Evolutionary conservation across 345 rosid genomes (phyloP), one percentile per base, ranked within the genome.

Genomic region (Citrus hindsii): DNA sequence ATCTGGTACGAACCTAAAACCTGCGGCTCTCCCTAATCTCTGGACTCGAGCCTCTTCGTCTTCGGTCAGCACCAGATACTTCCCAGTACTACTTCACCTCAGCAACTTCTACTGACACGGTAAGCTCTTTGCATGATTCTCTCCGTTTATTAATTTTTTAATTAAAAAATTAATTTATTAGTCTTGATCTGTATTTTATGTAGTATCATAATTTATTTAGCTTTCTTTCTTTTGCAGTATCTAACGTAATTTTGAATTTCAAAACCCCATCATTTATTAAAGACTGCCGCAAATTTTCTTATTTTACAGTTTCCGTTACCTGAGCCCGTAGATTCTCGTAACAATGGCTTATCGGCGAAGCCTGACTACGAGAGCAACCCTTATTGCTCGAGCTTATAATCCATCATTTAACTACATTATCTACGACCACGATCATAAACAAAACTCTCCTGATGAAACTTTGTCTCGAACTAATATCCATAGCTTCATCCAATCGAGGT

Each of bases 281-380:
- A 46, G 14, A 46, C 51, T 18, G 21, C 58, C 0, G 19, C 13
- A 8, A 4, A 60, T 56, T 40, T 61, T 9, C 6, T 27, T 63
- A 18, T 46, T 30, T 32, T 30, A 40, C 37, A n/a, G 0, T n/a
- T 19, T 33, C 19, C 59, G 48, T n/a, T 56, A 56, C 33, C 62
- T 14, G 63, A 46, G 22, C 19, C 28, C n/a, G 24, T 33, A 28
- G 38, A 30, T 10, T 53, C 40, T n/a, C 51, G 51, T 53, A 33
- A 6, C 76, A 67, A 89, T 85, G 92, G 86, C 89, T 59, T 81
- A 35, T 61, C 63, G 82, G 38, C 83, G 87, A 4, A 74, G 85
- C 64, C 80, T 88, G 60, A 38, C 74, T 25, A 78, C 77, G 24
- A 79, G 92, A 18, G 76, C 84, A 13, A 78, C 60, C 79, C 84